phyloP scores from a whole-genome alignment of 805 yeast genomes.

The Lachancea sp. region DNA sequence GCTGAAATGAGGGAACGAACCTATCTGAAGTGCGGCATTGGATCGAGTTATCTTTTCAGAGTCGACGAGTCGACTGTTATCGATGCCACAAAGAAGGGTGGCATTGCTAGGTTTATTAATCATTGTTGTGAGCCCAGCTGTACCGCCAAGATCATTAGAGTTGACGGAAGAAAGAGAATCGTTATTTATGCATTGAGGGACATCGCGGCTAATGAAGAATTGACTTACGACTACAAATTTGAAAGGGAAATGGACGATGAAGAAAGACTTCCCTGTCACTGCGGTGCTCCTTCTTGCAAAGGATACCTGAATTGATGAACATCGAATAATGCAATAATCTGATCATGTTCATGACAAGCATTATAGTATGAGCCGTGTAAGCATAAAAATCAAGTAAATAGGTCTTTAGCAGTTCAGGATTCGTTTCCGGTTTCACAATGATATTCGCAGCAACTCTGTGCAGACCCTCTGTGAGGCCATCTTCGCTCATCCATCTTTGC shows the following conservation, averaged over 20 bases:
- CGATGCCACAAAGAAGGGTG: constrained; percentile 96
- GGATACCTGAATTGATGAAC: constrained; percentile 66
- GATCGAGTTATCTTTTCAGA: constrained; percentile 87
- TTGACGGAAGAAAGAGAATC: constrained; percentile 87
- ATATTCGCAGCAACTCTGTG: too few relatives aligned
- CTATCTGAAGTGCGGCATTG: constrained; percentile 85
- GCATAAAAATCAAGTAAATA: too few relatives aligned
- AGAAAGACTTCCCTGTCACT: constrained; percentile 82
- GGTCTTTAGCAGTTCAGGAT: too few relatives aligned
- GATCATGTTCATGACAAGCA: neutral
- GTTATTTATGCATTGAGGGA: constrained; percentile 91
- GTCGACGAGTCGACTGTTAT: constrained; percentile 91
- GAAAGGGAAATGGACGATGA: constrained; percentile 85
- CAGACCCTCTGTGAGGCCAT: too few relatives aligned
- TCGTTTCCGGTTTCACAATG: too few relatives aligned
- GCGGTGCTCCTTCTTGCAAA: constrained; percentile 94
- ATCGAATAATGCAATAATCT: neutral
- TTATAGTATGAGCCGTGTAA: neutral
- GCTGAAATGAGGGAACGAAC: constrained; percentile 88
- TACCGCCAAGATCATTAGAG: constrained; percentile 92
- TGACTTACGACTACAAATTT: constrained; percentile 94
- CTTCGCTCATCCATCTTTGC: too few relatives aligned
- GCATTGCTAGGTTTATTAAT: constrained; percentile 92
- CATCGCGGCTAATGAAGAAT: constrained; percentile 80
- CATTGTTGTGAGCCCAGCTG: constrained; percentile 98